Evolutionary conservation across 352 stramenopile genomes (phyloP), one percentile per base, ranked within the genome.

Genomic region (Thraustochytrium striatum): DNA sequence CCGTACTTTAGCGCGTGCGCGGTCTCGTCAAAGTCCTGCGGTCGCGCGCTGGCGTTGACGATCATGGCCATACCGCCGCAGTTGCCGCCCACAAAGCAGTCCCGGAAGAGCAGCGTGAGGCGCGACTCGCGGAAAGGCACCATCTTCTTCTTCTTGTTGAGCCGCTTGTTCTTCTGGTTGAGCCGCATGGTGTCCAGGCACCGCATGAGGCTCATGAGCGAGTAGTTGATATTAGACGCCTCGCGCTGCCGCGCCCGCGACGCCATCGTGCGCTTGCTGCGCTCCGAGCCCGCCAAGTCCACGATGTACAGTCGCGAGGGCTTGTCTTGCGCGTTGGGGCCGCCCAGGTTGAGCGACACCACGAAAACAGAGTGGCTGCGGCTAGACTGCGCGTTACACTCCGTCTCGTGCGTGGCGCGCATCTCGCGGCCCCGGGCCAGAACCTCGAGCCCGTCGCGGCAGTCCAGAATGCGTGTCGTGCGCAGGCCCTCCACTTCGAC

Each of bases 81-180:
- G 53, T 93, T 87, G 38, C 87, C 88, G n/a, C 88, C 87, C 1
- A 91, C 85, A 9, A 98, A 86, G 80, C 95, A 94, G 81, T 96
- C 90, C 86, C 97, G 94, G 70, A 98, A 98, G 57, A 99, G 85
- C 82, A 97, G 88, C 43, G 94, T 98, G 39, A 99, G 87, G 83
- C 98, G 98, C 38, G 90, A 97, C 79, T 98, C 94, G 44, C 96
- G 90, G 82, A 97, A 99, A 0, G 96, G 96, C n/a, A 99, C 91
- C 57, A 97, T 90, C 59, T 94, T 92, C 80, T 93, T 86, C 33
- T 91, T 83, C 43, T 84, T 70, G 55, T 70, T 62, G 9, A 82
- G 85, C 0, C 78, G n/a, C 62, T 38, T 73, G 78, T 53, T 57
- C 72, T 92, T 88, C 69, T 96, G 90, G 70, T 97, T 97, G 83